Evolutionary conservation across 345 rosid species (phyloP).

Genomic region (Citrus trifoliata): DNA sequence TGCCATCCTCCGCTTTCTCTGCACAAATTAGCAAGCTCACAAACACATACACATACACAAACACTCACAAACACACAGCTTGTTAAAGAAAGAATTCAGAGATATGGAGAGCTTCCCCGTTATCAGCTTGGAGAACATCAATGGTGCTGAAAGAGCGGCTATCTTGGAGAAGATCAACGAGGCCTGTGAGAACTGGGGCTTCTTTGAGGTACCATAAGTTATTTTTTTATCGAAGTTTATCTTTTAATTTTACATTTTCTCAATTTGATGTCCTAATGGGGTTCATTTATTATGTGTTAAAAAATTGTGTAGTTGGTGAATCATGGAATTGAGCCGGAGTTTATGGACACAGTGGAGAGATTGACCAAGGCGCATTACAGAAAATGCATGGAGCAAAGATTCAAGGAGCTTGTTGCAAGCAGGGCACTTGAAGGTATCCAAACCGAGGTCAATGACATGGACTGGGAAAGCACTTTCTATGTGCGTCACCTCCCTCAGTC

Average conservation of each 20-base stretch:
- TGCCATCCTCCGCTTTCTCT: background rate
- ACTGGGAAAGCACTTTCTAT: slow-evolving; percentile 90
- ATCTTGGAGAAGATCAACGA: slow-evolving; percentile 75
- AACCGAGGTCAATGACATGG: slow-evolving; percentile 70
- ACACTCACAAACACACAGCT: background rate
- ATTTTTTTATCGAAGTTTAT: background rate
- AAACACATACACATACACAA: background rate
- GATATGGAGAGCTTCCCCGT: slow-evolving; percentile 68
- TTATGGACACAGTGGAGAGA: slow-evolving; percentile 70
- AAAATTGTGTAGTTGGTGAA: slow-evolving; percentile 50
- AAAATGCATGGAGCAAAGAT: slow-evolving; percentile 85
- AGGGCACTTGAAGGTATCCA: slow-evolving; percentile 57
- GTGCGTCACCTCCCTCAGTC: slow-evolving; percentile 73
- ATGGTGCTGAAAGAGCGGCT: slow-evolving; percentile 58
- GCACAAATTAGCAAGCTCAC: background rate
- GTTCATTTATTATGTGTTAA: no score
- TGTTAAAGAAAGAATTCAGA: background rate
- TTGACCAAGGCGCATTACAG: slow-evolving; percentile 77
- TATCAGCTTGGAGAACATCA: slow-evolving; percentile 59
- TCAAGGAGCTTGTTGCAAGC: slow-evolving; percentile 63
- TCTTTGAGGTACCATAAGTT: slow-evolving; percentile 66
- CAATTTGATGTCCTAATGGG: background rate
- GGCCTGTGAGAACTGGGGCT: slow-evolving; percentile 99
- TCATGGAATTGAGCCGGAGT: slow-evolving; percentile 69
- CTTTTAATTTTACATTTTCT: background rate